Percentiles rank a stretch among this genome's conserved stretches.
phyloP scores from a whole-genome alignment of 768 basidiomycete genomes.

The Agaricus subrufescens region DNA sequence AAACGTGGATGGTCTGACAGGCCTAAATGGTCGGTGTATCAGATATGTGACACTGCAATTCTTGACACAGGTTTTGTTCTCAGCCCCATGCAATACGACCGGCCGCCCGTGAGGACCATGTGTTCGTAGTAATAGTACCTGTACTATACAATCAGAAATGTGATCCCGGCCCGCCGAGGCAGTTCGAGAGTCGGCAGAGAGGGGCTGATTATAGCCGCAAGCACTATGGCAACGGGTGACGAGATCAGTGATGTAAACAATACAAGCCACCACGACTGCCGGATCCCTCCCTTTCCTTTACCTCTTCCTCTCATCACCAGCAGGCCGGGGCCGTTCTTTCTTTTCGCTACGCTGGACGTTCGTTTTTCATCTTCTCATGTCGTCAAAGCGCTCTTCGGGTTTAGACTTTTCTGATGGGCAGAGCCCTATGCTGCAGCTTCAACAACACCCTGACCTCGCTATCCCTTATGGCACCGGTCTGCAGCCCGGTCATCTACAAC shows the following conservation, averaged over 20 bases:
- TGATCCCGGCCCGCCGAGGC: neutral
- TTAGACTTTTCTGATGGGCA: constrained; percentile 66
- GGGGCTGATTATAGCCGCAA: neutral
- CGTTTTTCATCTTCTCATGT: constrained; percentile 18
- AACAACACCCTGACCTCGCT: constrained; percentile 49
- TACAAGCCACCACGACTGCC: neutral
- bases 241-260: constrained; percentile 4
- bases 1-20: constrained; percentile 37
- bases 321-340: constrained; percentile 43
- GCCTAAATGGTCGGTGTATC: constrained; percentile 27
- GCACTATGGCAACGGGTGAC: constrained; percentile 6
- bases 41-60: neutral
- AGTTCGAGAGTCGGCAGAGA: neutral
- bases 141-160: too few relatives aligned
- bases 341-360: constrained; percentile 38
- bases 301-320: constrained; percentile 26
- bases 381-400: constrained; percentile 48
- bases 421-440: constrained; percentile 30
- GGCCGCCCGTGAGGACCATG: neutral
- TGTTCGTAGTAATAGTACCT: too few relatives aligned
- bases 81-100: constrained; percentile 9
- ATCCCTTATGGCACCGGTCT: constrained; percentile 20
- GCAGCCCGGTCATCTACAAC: constrained; percentile 52
- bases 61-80: neutral
- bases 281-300: constrained; percentile 14